Percentiles rank a stretch among this genome's conserved stretches.
phyloP scores from a whole-genome alignment of 2,329 filamentous ascomycete species.

The Beauveria medogensis region DNA sequence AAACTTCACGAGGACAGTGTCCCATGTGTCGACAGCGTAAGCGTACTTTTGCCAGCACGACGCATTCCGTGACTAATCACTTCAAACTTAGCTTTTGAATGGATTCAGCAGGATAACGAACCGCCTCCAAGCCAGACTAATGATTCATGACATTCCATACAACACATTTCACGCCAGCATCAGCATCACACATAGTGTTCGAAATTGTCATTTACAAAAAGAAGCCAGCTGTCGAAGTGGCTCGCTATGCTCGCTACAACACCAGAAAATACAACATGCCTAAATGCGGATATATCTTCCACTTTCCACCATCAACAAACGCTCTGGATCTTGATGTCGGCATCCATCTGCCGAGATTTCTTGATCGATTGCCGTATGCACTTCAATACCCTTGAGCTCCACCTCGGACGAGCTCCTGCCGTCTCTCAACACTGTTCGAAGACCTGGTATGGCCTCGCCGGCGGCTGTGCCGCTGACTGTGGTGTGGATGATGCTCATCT shows the following conservation, averaged over 20 bases:
- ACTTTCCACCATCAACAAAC: neutral
- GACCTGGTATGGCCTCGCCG: neutral
- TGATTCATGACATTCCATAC: neutral
- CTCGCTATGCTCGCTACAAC: constrained; percentile 7
- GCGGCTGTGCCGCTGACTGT: constrained; percentile 2
- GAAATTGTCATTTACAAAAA: neutral
- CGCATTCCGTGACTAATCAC: neutral
- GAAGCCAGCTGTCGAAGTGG: neutral
- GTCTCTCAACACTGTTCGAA: neutral
- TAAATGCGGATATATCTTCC: constrained; percentile 9
- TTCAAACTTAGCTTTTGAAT: constrained; percentile 30
- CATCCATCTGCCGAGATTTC: constrained; percentile 7
- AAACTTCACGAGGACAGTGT: constrained; percentile 85
- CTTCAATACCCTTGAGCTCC: constrained; percentile 15
- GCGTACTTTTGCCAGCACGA: constrained; percentile 15
- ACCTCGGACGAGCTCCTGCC: constrained; percentile 13
- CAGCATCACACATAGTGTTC: neutral
- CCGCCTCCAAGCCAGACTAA: constrained; percentile 21
- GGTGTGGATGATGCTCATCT: constrained; percentile 10
- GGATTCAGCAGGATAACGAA: constrained; percentile 30
- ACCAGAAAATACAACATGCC: constrained; percentile 8
- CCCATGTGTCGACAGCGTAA: constrained; percentile 96
- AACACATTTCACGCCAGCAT: neutral
- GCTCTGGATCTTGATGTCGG: neutral
- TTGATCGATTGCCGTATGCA: constrained; percentile 14